phyloP scores from a whole-genome alignment of 306 rosid genomes.

The Quercus ilex region DNA sequence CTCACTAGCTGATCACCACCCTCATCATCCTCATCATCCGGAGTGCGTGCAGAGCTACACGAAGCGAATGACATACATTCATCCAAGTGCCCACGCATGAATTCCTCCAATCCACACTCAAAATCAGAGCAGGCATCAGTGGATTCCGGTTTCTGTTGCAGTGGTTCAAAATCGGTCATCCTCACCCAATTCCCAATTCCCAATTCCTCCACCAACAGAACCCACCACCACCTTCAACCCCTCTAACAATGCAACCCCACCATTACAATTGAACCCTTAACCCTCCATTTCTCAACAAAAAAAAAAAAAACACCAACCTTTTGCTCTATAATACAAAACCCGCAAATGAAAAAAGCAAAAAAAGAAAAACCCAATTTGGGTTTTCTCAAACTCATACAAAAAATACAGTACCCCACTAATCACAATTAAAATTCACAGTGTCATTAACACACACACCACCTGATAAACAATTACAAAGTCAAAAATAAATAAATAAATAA shows the following conservation, averaged over 20 bases:
- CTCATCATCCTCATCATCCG: conserved; percentile 80
- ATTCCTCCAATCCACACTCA: conserved; percentile 85
- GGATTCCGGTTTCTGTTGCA: conserved; percentile 93
- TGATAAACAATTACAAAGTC: conserved; percentile 30
- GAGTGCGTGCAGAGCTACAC: conserved; percentile 76
- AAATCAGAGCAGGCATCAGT: conserved; percentile 71
- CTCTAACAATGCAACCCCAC: conserved; percentile 23
- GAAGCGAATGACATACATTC: conserved; percentile 96
- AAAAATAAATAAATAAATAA: conserved; percentile 35
- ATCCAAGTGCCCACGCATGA: conserved; percentile 94
- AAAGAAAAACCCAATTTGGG: conserved; percentile 47
- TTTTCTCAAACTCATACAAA: conserved; percentile 16
- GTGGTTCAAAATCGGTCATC: conserved; percentile 84
- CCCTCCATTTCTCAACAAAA: conserved; percentile 34
- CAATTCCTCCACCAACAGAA: conserved; percentile 24
- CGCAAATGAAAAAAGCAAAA: conserved; percentile 32
- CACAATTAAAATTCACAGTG: conserved; percentile 41
- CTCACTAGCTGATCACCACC: conserved; percentile 89
- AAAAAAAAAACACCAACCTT: conserved; percentile 3
- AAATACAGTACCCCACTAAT: conserved; percentile 35
- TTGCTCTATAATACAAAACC: conserved; percentile 39
- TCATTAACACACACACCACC: conserved; percentile 45
- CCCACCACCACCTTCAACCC: conserved; percentile 33
- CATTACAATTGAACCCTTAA: conserved; percentile 22
- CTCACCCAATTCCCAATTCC: conserved; percentile 31